Conservation (phyloP, 306 rosid genomes). For the Acmispon strigosus region DNA sequence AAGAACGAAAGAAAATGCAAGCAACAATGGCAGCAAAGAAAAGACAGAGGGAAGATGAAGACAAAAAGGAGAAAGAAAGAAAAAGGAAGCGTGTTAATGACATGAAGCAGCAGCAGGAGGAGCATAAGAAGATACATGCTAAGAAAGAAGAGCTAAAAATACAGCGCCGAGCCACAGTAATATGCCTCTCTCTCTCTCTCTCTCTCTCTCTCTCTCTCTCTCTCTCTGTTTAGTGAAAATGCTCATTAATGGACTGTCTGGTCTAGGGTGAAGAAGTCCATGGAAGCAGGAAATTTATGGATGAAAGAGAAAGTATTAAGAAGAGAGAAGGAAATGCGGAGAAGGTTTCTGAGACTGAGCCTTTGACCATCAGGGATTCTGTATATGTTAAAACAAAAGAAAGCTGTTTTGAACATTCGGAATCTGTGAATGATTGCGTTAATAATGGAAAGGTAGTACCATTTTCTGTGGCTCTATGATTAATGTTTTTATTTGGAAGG, state of each 20-base stretch:
- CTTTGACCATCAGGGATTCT: constrained; percentile 18
- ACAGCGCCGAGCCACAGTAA: constrained; percentile 42
- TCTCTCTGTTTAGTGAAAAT: constrained; percentile 1
- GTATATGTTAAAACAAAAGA: constrained; percentile 27
- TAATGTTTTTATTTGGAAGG: constrained; percentile 1
- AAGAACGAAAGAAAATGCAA: constrained; percentile 65
- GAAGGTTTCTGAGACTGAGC: constrained; percentile 32
- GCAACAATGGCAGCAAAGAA: constrained; percentile 70
- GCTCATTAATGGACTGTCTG: constrained; percentile 24
- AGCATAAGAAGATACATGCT: constrained; percentile 40
- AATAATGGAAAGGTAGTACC: constrained; percentile 37
- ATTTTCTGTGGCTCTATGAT: constrained; percentile 3
- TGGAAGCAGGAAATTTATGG: constrained; percentile 34
- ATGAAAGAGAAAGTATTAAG: constrained; percentile 25
- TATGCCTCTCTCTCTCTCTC: not conserved
- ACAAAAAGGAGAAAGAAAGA: constrained; percentile 66
- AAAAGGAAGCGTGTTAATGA: constrained; percentile 72
- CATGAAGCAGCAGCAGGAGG: constrained; percentile 49
- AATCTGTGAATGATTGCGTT: constrained; percentile 20
- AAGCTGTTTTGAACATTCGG: constrained; percentile 21
- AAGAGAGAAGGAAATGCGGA: constrained; percentile 12
- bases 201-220: not conserved
- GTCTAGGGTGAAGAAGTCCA: constrained; percentile 48
- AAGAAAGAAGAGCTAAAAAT: constrained; percentile 47
- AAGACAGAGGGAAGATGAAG: constrained; percentile 84